Conservation (phyloP, 148 eudicot genomes). For the Rhododendron kiyosumense region DNA sequence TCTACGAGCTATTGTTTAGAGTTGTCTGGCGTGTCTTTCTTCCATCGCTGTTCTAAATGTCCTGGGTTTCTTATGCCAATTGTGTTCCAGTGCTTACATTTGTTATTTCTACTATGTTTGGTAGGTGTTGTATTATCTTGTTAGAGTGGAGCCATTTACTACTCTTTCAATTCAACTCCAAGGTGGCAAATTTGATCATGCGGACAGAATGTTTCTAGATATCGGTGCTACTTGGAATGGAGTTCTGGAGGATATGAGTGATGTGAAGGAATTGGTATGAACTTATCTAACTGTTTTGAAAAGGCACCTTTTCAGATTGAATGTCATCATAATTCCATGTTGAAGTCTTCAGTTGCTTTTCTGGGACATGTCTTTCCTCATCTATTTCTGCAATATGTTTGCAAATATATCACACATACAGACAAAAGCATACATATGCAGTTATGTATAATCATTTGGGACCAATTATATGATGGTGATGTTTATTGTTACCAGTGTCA, state of each 20-base stretch:
- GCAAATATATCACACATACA: background rate
- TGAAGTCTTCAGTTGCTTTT: background rate
- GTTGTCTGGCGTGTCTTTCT: background rate
- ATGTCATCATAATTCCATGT: background rate
- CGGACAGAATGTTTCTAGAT: conserved; percentile 98
- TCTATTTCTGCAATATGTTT: background rate
- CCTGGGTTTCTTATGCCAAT: background rate
- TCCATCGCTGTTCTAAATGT: background rate
- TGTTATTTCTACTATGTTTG: conserved; percentile 13
- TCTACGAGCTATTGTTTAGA: background rate
- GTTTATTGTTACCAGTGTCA: background rate
- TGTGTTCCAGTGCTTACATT: background rate
- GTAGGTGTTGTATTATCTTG: conserved; percentile 89
- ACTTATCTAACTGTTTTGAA: background rate
- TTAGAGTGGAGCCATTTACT: conserved; percentile 92
- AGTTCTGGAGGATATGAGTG: conserved; percentile 97
- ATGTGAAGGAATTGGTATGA: conserved; percentile 94
- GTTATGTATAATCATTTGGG: background rate
- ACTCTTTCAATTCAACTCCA: conserved; percentile 89
- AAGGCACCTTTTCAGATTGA: background rate
- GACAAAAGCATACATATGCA: background rate
- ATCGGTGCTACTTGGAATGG: conserved; percentile 93
- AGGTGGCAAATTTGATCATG: conserved; percentile 98
- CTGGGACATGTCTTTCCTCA: background rate
- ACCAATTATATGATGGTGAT: background rate